phyloP scores from a whole-genome alignment of 345 rosid species.

The Sisymbrium altissimum region DNA sequence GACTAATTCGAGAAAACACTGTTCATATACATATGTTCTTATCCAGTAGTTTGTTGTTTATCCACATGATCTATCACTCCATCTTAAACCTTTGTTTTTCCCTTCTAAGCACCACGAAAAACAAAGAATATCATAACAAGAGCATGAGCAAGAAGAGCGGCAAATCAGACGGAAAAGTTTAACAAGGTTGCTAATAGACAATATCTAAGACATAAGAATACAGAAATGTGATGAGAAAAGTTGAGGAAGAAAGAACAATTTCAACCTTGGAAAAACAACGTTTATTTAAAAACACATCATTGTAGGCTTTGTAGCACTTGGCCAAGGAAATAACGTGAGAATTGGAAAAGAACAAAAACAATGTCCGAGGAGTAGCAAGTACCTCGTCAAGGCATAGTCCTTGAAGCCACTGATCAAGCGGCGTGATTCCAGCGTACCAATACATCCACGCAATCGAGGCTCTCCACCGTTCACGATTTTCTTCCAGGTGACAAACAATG shows the following conservation, averaged over 20 bases:
- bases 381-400: conserved; percentile 98
- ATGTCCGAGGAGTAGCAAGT: neutral
- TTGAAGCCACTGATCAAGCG: conserved; percentile 74
- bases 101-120: neutral
- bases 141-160: neutral
- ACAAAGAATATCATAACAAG: neutral
- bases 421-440: conserved; percentile 92
- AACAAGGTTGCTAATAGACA: neutral
- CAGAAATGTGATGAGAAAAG: neutral
- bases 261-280: neutral
- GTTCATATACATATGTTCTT: neutral
- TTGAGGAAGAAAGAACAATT: neutral
- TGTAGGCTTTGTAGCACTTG: neutral
- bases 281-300: neutral
- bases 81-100: neutral
- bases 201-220: neutral
- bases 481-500: conserved; percentile 98
- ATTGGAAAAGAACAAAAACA: neutral
- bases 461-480: conserved; percentile 79
- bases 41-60: neutral
- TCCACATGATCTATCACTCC: neutral
- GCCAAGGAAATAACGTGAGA: neutral
- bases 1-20: neutral
- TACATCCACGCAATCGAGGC: conserved; percentile 98
- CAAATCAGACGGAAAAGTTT: neutral